Evolutionary conservation across 306 rosid genomes (phyloP).

Genomic region (Leucaena leucocephala): DNA sequence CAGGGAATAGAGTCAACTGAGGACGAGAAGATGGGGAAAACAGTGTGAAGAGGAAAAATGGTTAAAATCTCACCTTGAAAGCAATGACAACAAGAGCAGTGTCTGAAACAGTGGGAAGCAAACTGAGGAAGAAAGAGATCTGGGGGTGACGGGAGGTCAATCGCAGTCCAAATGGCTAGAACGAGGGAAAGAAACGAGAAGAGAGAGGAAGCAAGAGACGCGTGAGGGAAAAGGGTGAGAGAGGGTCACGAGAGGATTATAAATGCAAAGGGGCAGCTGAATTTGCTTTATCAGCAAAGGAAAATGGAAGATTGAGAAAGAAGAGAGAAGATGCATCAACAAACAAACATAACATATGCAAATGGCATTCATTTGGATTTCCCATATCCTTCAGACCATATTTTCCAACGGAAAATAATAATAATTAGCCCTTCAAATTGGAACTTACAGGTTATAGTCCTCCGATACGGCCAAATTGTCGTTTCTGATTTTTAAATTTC

Average conservation of each 20-base stretch:
- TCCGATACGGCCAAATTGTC: no score
- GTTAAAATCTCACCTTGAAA: slow-evolving; percentile 36
- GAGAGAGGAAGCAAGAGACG: neutral
- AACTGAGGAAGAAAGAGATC: no score
- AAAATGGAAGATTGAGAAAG: slow-evolving; percentile 12
- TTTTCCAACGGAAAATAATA: no score
- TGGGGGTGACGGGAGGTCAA: neutral
- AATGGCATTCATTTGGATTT: neutral
- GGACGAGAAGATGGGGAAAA: neutral
- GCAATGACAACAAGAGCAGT: slow-evolving; percentile 7
- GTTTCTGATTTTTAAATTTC: no score
- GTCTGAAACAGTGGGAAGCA: no score
- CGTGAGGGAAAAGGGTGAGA: slow-evolving; percentile 26
- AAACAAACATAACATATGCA: neutral
- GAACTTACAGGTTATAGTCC: no score
- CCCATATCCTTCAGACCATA: no score
- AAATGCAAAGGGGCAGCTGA: slow-evolving; percentile 27
- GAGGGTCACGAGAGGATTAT: slow-evolving; percentile 20
- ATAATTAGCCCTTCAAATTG: no score
- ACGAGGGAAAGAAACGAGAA: slow-evolving; percentile 19
- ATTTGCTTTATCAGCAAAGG: neutral
- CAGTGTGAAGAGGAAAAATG: neutral
- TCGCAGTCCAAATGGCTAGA: neutral
- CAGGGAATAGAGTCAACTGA: neutral
- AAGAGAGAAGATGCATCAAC: neutral